These are phyloP conservation scores for Glonium stellatum DNA, from an alignment of 495 filamentous ascomycete genomes.

Conservation along the genomic window DNA sequence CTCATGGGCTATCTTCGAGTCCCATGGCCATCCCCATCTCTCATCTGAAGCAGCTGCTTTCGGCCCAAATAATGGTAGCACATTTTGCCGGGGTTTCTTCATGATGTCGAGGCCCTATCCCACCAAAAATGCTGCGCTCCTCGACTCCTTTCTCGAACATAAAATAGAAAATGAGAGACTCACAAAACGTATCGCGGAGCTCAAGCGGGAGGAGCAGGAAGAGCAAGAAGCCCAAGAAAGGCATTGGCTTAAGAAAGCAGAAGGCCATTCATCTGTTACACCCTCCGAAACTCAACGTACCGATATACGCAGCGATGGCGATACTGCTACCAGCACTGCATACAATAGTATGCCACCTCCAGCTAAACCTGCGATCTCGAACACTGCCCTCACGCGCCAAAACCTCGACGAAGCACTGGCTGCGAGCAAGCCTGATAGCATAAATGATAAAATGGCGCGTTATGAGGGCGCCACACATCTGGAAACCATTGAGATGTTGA, in stretches of 20 bases:
- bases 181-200: constrained; percentile 71
- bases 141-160: constrained; percentile 94
- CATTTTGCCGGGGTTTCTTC: constrained; percentile 82
- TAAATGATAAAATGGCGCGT: constrained; percentile 67
- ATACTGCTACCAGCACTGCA: constrained; percentile 8
- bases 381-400: constrained; percentile 63
- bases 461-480: constrained; percentile 69
- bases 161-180: constrained; percentile 95
- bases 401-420: constrained; percentile 73
- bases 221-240: constrained; percentile 48
- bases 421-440: constrained; percentile 61
- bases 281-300: constrained; percentile 40
- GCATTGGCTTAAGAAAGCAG: constrained; percentile 7
- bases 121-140: constrained; percentile 70
- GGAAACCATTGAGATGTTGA: constrained; percentile 90
- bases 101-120: constrained; percentile 91
- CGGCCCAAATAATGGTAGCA: constrained; percentile 54
- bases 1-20: constrained; percentile 73
- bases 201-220: constrained; percentile 78
- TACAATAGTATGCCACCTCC: constrained; percentile 60
- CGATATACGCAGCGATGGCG: constrained; percentile 17
- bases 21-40: constrained; percentile 86
- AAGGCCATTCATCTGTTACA: constrained; percentile 10
- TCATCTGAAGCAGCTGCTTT: constrained; percentile 54
- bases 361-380: constrained; percentile 53